Conservation (phyloP, 2,329 filamentous ascomycete genomes). For the Calonectria pteridis region DNA sequence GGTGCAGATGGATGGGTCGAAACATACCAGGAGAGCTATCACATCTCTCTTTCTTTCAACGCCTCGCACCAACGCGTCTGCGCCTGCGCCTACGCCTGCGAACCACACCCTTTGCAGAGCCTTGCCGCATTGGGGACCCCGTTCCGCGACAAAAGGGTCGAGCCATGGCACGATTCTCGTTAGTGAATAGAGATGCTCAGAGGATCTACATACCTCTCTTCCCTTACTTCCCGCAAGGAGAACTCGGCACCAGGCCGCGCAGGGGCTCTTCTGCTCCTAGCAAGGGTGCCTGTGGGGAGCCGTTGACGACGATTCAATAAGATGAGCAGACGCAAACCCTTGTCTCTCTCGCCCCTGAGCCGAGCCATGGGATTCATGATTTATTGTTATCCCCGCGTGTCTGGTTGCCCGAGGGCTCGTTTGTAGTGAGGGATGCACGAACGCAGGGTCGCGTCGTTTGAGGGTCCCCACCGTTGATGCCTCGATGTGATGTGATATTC, state of each 20-base stretch:
- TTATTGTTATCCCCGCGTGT: constrained; percentile 9
- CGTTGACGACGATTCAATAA: constrained; percentile 24
- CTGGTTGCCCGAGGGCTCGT: constrained; percentile 4
- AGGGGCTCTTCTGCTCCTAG: neutral
- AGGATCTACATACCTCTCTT: neutral
- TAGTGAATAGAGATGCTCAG: constrained; percentile 10
- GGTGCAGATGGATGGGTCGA: neutral
- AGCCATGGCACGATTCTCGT: constrained; percentile 21
- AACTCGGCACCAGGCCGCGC: constrained; percentile 1
- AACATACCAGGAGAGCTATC: neutral
- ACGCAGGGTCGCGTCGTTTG: constrained; percentile 1
- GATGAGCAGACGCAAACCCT: constrained; percentile 21
- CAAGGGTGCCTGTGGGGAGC: constrained; percentile 18
- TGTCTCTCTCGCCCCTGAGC: constrained; percentile 17
- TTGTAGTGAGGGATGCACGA: neutral
- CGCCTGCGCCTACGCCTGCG: neutral
- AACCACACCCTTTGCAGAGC: constrained; percentile 12
- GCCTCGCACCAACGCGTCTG: neutral
- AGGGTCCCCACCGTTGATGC: neutral
- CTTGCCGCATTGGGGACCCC: constrained; percentile 6
- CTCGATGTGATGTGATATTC: constrained; percentile 16
- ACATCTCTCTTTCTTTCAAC: constrained; percentile 1
- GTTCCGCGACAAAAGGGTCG: constrained; percentile 18
- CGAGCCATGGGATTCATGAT: constrained; percentile 7
- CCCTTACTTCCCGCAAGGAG: constrained; percentile 5